Evolutionary conservation across 257 asterid species (phyloP).

Genomic region (Solanum clarkiae): DNA sequence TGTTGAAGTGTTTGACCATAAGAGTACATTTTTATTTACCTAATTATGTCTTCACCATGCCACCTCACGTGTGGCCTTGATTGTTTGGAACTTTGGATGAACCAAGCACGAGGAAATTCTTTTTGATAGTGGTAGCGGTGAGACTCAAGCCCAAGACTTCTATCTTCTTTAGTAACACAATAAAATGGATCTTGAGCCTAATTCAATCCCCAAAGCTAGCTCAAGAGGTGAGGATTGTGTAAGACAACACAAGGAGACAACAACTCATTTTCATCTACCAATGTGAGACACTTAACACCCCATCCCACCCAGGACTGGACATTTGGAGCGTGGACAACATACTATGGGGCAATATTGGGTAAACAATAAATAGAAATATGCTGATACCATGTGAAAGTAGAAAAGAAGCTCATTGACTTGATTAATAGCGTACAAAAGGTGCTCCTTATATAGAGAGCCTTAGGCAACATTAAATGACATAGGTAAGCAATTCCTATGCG

Average conservation of each 20-base stretch:
- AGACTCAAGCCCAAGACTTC: background rate
- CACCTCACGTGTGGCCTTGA: background rate
- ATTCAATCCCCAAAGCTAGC: background rate
- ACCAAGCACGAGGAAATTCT: background rate
- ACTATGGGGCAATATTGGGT: background rate
- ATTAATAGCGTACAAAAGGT: background rate
- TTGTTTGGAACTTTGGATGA: background rate
- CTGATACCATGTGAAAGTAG: background rate
- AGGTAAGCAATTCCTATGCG: background rate
- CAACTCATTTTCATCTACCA: background rate
- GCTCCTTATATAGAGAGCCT: background rate
- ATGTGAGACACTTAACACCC: background rate
- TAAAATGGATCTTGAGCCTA: background rate
- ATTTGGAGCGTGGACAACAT: background rate
- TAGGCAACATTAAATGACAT: background rate
- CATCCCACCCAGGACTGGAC: background rate
- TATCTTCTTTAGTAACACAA: background rate
- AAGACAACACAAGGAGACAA: background rate
- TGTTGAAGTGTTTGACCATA: background rate
- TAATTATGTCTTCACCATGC: background rate
- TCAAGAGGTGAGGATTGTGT: background rate
- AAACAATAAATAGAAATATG: background rate
- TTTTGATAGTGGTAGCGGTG: background rate
- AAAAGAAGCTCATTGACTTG: background rate
- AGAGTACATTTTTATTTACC: background rate